Evolutionary conservation across 2,329 filamentous ascomycete genomes (phyloP), one percentile per base, ranked within the genome.

Genomic region (Diplodia mutila): DNA sequence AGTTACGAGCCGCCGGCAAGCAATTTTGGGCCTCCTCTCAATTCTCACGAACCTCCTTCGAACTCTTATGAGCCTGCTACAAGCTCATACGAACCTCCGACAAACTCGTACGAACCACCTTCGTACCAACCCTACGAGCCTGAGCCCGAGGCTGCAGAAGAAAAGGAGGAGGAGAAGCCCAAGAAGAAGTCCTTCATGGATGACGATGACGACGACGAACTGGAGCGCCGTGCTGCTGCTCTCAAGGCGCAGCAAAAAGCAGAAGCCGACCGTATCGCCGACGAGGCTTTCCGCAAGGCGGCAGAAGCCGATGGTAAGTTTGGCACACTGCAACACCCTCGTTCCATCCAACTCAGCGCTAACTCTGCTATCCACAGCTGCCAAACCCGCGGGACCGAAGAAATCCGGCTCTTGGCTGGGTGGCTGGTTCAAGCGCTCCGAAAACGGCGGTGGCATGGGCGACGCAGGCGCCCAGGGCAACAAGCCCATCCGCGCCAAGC

Each of bases 401-500:
- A 85, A 86, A 76, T 80, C 80, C 37, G 89, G 91, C 34, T 97
- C 94, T 89, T 91, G 90, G 77, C 91, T 97, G 67, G 86, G 88
- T 37, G 89, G 92, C 61, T 97, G 94, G 93, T 96, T 97, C 71
- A 91, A 91, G 73, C 86, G 86, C 71, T 85, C 86, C 68, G 78
- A 80, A 70, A 87, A 88, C 73, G 89, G 91, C 76, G 87, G 42
- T 14, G 37, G 37, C 42, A 46, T n/a, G 18, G 42, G 42, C n/a
- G 42, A 46, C 11, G 34, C 34, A 11, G 34, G 34, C 18, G 78
- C 84, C n/a, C n/a, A n/a, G n/a, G 71, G 81, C n/a, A 80, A 80
- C 4, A 81, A 80, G n/a, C 88, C 94, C n/a, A 92, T 97, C 77
- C 89, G 88, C 73, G 95, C 96, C 70, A 99, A 99, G 75, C 86